A percentile compares a stretch with the other conserved stretches of the same genome.
Conservation (phyloP, 148 eudicot species). For the Simmondsia chinensis region DNA sequence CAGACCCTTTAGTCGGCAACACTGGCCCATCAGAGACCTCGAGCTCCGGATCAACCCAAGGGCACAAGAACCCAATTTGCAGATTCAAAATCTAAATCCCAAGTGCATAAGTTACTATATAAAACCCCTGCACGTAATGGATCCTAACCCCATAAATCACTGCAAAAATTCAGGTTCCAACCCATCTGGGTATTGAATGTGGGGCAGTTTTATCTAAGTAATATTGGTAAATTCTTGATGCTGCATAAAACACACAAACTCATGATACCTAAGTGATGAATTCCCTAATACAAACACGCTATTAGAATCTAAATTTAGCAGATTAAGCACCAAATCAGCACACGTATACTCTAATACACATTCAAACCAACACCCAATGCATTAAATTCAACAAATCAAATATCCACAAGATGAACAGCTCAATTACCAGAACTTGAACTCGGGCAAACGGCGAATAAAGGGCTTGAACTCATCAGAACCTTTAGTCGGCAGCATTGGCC, state of each 20-base stretch:
- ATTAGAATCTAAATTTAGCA: not conserved
- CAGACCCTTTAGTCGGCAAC: constrained; percentile 81
- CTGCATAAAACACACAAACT: constrained; percentile 34
- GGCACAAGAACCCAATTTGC: constrained; percentile 70
- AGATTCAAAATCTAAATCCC: constrained; percentile 74
- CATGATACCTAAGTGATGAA: too few species aligned
- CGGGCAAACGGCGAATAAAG: constrained; percentile 82
- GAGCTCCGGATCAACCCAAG: constrained; percentile 76
- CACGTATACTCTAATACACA: not conserved
- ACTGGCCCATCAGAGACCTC: constrained; percentile 58
- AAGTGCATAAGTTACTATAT: constrained; percentile 58
- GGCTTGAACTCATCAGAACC: constrained; percentile 92
- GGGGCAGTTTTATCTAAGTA: constrained; percentile 73
- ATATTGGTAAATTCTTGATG: constrained; percentile 45
- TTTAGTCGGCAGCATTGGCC: constrained; percentile 65
- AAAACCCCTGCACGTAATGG: constrained; percentile 66
- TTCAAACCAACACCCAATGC: not conserved
- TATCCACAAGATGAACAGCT: not conserved
- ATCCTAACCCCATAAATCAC: constrained; percentile 46
- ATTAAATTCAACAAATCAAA: not conserved
- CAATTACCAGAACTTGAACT: constrained; percentile 74
- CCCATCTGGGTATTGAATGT: constrained; percentile 67
- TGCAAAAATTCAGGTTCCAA: constrained; percentile 40
- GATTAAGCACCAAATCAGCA: not conserved
- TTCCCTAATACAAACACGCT: not conserved